Conservation (phyloP, 2,329 filamentous ascomycete genomes). For the Chaetomiaceae sp. region DNA sequence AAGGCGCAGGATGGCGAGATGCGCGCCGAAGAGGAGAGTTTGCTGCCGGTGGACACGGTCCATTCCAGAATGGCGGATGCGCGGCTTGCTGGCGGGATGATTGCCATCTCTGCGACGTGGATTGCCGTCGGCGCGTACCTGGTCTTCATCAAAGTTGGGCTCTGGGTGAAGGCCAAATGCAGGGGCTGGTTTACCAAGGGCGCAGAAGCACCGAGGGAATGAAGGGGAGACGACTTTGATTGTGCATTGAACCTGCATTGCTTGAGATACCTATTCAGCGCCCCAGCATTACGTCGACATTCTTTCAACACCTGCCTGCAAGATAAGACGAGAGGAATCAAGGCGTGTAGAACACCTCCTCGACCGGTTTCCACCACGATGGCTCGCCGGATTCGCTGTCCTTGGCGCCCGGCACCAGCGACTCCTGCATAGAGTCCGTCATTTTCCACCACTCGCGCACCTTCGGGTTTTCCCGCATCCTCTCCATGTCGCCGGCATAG, state of each 20-base stretch:
- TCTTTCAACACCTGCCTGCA: too few relatives aligned
- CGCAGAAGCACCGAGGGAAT: too few relatives aligned
- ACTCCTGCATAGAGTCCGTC: constrained; percentile 71
- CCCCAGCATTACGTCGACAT: too few relatives aligned
- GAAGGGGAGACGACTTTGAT: too few relatives aligned
- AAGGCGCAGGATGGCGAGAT: background rate
- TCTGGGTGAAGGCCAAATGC: background rate
- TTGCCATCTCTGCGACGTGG: constrained; percentile 1
- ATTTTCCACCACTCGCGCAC: constrained; percentile 76
- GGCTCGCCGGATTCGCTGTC: constrained; percentile 53
- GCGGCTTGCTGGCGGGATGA: background rate
- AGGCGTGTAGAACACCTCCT: constrained; percentile 61
- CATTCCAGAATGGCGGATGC: background rate
- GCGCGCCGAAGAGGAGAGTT: background rate
- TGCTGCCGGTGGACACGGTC: background rate
- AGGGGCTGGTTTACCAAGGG: too few relatives aligned
- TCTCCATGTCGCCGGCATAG: constrained; percentile 68
- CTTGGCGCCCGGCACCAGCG: constrained; percentile 52
- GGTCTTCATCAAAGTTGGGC: constrained; percentile 1
- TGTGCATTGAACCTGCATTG: too few relatives aligned
- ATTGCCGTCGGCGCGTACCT: background rate
- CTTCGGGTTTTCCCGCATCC: constrained; percentile 65
- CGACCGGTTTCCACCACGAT: constrained; percentile 63
- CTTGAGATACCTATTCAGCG: too few relatives aligned
- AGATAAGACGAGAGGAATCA: too few relatives aligned